Base-by-base conservation (phyloP, 2,329 filamentous ascomycete genomes). In the Corniculantispora saksenae region DNA sequence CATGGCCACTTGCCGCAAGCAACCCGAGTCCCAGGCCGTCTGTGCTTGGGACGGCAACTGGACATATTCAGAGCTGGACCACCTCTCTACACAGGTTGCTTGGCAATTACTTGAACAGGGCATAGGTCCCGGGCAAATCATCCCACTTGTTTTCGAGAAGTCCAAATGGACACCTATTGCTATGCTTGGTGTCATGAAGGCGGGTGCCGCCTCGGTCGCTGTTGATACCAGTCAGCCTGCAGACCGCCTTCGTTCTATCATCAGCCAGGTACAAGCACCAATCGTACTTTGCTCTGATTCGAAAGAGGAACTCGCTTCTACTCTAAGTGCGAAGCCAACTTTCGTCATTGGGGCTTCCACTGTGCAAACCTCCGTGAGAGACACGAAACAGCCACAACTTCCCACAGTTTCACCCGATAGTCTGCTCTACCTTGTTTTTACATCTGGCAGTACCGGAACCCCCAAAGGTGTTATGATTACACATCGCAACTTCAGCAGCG, bases 401-500 rank as follows among this genome's bases (percentile, higher is more conserved):
- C 21, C 57, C 35, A 21, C 40, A 9, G 8, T 19, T 21, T 50
- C 53, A 12, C 21, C 40, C 54, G 51, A 59, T 13, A 55, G 66
- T 45, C 17, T 66, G 48, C 54, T 67, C 27, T 74, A 72, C 35
- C 80, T 83, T 67, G 80, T 85, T 71, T 85, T 84, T 67, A 85
- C 83, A 23, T 84, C 81, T 5, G 83, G 83, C 19, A 83, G 80
- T 29, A 84, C 83, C 0, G 83, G 83, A 7, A 75, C 73, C 23
- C 83, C 83, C 2, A 85, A 84, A 72, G 81, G 67, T 13, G 63
- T 67, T 12, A 38, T 66, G 35, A 38, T 67, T 45, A 61, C 63
- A 7, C 63, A 67, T 40, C 15, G 32, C 29, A 67, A 61, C 29
- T 67, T 61, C 47, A 55, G 38, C 67, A 71, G 71, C 63, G 63